Conservation (phyloP, 129 eudicot genomes). For the Rutidosis leptorrhynchoides region DNA sequence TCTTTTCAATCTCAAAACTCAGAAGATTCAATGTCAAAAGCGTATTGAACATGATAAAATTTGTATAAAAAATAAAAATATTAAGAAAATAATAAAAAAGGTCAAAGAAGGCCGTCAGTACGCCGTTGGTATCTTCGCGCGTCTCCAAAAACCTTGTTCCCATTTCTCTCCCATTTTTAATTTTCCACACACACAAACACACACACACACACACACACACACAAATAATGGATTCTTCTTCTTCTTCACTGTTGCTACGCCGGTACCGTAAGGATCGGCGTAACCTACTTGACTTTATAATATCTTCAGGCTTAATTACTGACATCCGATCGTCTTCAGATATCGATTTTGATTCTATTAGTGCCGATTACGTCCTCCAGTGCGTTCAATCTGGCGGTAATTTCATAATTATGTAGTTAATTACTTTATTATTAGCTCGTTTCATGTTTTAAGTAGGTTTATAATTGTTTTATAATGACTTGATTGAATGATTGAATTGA, state of each 20-base stretch:
- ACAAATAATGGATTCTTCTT: conserved; percentile 26
- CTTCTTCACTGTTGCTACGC: conserved; percentile 26
- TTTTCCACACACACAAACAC: not conserved
- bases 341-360: conserved; percentile 57
- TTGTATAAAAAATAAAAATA: too few species aligned
- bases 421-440: not conserved
- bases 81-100: too few species aligned
- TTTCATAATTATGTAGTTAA: not conserved
- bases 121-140: conserved; percentile 39
- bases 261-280: conserved; percentile 80
- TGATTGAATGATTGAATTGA: too few species aligned
- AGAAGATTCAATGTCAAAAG: too few species aligned
- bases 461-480: not conserved
- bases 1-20: too few species aligned
- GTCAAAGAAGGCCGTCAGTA: conserved; percentile 30
- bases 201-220: not conserved
- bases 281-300: conserved; percentile 63
- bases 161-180: not conserved
- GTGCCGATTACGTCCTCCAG: conserved; percentile 63
- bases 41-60: too few species aligned
- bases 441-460: not conserved
- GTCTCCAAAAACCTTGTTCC: conserved; percentile 17
- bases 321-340: conserved; percentile 47
- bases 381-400: conserved; percentile 63
- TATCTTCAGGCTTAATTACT: conserved; percentile 55